phyloP scores from a whole-genome alignment of 306 rosid species.

The Vigna hirtella region DNA sequence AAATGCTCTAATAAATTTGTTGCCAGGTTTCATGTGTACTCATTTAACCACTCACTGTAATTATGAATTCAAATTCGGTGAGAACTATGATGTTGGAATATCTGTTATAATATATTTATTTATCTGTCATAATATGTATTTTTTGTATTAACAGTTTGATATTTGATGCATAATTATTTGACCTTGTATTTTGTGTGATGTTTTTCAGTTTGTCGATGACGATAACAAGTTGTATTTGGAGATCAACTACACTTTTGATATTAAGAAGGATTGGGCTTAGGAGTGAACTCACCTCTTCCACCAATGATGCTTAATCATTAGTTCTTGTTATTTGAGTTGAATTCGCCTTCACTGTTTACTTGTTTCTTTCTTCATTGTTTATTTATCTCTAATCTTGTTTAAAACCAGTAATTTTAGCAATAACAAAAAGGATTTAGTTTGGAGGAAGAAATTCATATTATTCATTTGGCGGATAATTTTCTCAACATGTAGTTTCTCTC shows the following conservation, averaged over 20 bases:
- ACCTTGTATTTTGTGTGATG: background rate
- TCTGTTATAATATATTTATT: too few relatives aligned
- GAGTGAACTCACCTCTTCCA: conserved; percentile 32
- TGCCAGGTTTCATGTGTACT: conserved; percentile 43
- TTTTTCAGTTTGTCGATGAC: conserved; percentile 76
- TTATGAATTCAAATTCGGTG: conserved; percentile 44
- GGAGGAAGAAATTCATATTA: conserved; percentile 35
- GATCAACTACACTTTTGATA: conserved; percentile 85
- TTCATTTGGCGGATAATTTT: conserved; percentile 47
- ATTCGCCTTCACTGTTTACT: conserved; percentile 45
- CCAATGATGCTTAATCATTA: conserved; percentile 33
- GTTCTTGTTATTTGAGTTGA: conserved; percentile 44
- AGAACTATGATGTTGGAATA: too few relatives aligned
- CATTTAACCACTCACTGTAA: background rate
- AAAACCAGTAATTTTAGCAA: conserved; percentile 52
- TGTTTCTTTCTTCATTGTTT: conserved; percentile 48
- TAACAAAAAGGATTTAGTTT: conserved; percentile 47
- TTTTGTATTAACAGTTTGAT: background rate
- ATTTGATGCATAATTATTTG: background rate
- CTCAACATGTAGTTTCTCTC: conserved; percentile 46
- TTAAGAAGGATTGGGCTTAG: conserved; percentile 74
- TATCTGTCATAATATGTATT: too few relatives aligned
- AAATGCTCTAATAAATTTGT: conserved; percentile 40
- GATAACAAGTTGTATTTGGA: conserved; percentile 85
- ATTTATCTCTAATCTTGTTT: conserved; percentile 36